These are phyloP conservation scores for Chiua virens DNA, from an alignment of 768 basidiomycete species.

Conservation along the genomic window DNA sequence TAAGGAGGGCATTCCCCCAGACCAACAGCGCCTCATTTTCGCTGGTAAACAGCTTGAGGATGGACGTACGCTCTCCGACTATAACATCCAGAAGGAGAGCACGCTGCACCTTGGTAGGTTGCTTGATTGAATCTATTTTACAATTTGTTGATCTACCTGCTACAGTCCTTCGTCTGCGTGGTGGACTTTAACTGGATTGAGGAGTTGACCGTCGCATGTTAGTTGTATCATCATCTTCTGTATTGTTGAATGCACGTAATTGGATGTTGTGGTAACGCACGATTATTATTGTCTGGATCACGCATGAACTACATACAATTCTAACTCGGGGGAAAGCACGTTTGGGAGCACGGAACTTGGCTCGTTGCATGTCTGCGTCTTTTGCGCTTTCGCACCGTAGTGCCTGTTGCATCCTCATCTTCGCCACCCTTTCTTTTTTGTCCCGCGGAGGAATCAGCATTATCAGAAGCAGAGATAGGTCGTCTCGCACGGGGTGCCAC, in stretches of 20 bases:
- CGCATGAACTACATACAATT: not conserved
- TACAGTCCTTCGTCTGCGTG: conserved; percentile 73
- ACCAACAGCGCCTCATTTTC: conserved; percentile 78
- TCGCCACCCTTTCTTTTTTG: conserved; percentile 20
- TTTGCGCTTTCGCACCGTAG: conserved; percentile 20
- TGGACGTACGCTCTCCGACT: conserved; percentile 74
- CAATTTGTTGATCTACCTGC: not conserved
- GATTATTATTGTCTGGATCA: not conserved
- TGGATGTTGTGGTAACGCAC: not conserved
- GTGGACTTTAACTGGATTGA: conserved; percentile 51
- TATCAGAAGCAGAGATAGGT: not conserved
- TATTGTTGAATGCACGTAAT: not conserved
- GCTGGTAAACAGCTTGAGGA: conserved; percentile 81
- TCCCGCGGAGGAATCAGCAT: not conserved
- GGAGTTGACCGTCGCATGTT: not conserved
- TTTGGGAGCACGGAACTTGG: too few species aligned
- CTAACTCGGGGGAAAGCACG: too few species aligned
- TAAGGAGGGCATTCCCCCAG: conserved; percentile 79
- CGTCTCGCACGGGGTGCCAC: conserved; percentile 29
- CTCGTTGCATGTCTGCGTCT: conserved; percentile 8
- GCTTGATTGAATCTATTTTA: not conserved
- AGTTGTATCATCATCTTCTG: conserved; percentile 1
- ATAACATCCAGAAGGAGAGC: conserved; percentile 74
- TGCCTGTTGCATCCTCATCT: not conserved
- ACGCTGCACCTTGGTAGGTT: conserved; percentile 58